Percentiles rank a stretch among this genome's conserved stretches.
These are phyloP conservation scores for Microascus cirrosus DNA, from an alignment of 2,329 filamentous ascomycete genomes.

Conservation along the genomic window DNA sequence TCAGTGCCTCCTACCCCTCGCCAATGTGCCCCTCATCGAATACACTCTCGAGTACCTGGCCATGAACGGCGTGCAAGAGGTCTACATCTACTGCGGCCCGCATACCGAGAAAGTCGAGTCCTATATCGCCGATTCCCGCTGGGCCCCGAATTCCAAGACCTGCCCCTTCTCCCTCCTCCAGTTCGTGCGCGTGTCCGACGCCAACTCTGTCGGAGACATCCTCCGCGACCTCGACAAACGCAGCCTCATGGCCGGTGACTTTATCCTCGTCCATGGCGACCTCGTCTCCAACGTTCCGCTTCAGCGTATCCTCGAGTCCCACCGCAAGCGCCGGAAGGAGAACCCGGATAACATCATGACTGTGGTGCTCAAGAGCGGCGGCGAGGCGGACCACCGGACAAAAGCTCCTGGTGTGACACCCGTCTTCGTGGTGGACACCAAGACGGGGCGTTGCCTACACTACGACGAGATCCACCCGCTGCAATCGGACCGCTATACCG, in stretches of 20 bases:
- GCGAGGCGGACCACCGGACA: slow-evolving; percentile 57
- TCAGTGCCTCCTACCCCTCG: slow-evolving; percentile 84
- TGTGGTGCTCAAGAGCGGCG: slow-evolving; percentile 74
- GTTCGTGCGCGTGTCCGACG: slow-evolving; percentile 74
- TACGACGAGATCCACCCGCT: slow-evolving; percentile 82
- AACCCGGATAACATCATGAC: slow-evolving; percentile 98
- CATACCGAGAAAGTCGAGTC: slow-evolving; percentile 80
- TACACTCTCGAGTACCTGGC: slow-evolving; percentile 95
- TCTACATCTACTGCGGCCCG: slow-evolving; percentile 83
- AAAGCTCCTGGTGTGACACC: slow-evolving; percentile 67
- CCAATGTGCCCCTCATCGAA: slow-evolving; percentile 90
- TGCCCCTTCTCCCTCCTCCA: slow-evolving; percentile 68
- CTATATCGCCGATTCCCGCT: slow-evolving; percentile 69
- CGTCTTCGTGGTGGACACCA: slow-evolving; percentile 76
- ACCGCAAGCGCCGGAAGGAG: slow-evolving; percentile 67
- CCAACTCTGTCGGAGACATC: slow-evolving; percentile 82
- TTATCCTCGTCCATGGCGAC: slow-evolving; percentile 86
- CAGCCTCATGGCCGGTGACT: slow-evolving; percentile 77
- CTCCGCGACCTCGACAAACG: slow-evolving; percentile 88
- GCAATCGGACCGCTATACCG: slow-evolving; percentile 52
- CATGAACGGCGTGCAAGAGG: slow-evolving; percentile 88
- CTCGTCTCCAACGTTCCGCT: slow-evolving; percentile 82
- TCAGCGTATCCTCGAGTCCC: slow-evolving; percentile 65
- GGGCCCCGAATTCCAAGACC: slow-evolving; percentile 46
- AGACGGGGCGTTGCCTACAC: slow-evolving; percentile 72